Base-by-base conservation (phyloP, 1,284 basidiomycete genomes). In the Tremellales sp. region DNA sequence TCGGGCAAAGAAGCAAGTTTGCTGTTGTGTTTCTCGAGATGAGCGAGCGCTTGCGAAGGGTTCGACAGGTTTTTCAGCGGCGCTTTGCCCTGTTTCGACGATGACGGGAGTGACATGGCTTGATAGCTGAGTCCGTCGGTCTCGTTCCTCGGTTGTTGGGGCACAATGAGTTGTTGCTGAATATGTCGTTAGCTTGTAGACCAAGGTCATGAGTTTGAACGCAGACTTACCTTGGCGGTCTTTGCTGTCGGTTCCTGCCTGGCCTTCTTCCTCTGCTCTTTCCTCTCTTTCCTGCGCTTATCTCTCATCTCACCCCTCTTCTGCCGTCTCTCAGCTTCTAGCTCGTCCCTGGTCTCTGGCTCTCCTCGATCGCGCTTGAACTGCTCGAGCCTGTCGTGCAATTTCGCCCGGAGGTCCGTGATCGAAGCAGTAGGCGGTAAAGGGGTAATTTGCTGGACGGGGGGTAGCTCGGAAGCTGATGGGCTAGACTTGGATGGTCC, bases 271-370 rank as follows among this genome's bases (percentile, higher is more conserved):
- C 84, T 84, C 73, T 86, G 86, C 74, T 91, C 89, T 68, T 80
- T 86, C 21, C 87, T 86, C 76, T 88, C 86, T 66, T 85, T 86
- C 67, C 90, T 73, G 58, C 91, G 76, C 52, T 83, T 80, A 68
- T 94, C 91, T 24, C 90, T 79, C 78, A 94, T 80, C 35, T 84
- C 82, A 1, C 85, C 89, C 10, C 89, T 77, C 61, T 87, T 84
- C 61, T 74, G 74, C 58, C 89, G 76, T 47, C 86, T 78, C 69
- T 89, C 86, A 62, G 89, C 87, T 49, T 93, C 72, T 45, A 96
- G 70, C 57, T 84, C 87, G 61, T 93, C 90, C 64, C 81, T 82
- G 13, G 39, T 40, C 7, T 21, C 19, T 22, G 39, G 39, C 73
- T 43, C 79, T 2, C 62, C 77, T 27, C 79, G 77, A 54, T 83